phyloP scores from a whole-genome alignment of 106 monocot species.

The Amphibolis antarctica region DNA sequence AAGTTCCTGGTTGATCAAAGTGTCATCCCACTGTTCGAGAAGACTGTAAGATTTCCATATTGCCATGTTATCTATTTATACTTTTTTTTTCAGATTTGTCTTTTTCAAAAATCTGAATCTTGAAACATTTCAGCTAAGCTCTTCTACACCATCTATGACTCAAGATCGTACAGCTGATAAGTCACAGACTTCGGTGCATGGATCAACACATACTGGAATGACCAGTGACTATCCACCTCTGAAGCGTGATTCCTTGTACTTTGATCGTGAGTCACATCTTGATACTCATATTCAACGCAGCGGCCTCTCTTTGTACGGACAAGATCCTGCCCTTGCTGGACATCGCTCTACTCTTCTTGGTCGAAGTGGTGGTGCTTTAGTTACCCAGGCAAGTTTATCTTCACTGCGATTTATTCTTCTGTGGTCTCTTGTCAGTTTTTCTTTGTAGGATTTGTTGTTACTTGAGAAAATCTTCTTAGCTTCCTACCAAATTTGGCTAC shows the following conservation, averaged over 20 bases:
- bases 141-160: slow-evolving; percentile 8
- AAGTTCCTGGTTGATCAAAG: slow-evolving; percentile 92
- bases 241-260: slow-evolving; percentile 45
- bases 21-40: slow-evolving; percentile 73
- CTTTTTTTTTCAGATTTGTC: slow-evolving; percentile 1
- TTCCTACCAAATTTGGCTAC: no score
- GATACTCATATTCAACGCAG: slow-evolving; percentile 38
- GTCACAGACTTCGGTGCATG: slow-evolving; percentile 18
- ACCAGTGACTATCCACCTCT: slow-evolving; percentile 39
- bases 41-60: slow-evolving; percentile 36
- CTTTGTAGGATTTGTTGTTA: neutral
- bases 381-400: slow-evolving; percentile 54
- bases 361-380: slow-evolving; percentile 43
- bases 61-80: neutral
- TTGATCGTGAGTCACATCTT: slow-evolving; percentile 43
- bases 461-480: no score
- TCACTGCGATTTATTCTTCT: neutral
- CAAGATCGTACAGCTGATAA: slow-evolving; percentile 42
- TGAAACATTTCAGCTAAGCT: slow-evolving; percentile 3
- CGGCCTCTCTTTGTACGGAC: slow-evolving; percentile 56
- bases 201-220: slow-evolving; percentile 23
- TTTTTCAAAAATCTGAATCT: neutral
- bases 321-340: slow-evolving; percentile 59
- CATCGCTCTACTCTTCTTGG: slow-evolving; percentile 39
- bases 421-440: neutral